phyloP scores from a whole-genome alignment of 495 filamentous ascomycete genomes.

The Glarea lozoyensis region DNA sequence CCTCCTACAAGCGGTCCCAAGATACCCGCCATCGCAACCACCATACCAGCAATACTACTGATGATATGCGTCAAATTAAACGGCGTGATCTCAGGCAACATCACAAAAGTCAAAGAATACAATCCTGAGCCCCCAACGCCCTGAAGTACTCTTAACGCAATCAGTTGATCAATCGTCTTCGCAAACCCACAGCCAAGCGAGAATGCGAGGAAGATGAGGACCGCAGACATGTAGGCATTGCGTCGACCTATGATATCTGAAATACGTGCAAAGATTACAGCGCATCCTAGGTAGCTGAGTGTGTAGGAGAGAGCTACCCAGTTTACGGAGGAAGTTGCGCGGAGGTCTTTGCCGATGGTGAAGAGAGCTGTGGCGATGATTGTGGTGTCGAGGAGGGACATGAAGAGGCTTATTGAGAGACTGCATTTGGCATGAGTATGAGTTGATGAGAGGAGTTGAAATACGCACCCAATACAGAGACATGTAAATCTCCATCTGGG shows the following conservation, averaged over 20 bases:
- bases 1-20: slow-evolving; percentile 39
- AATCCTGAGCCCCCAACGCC: slow-evolving; percentile 34
- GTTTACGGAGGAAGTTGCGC: slow-evolving; percentile 11
- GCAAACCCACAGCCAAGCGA: slow-evolving; percentile 45
- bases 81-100: slow-evolving; percentile 42
- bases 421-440: too few species aligned
- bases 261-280: slow-evolving; percentile 38
- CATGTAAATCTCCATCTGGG: slow-evolving; percentile 12
- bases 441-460: not conserved
- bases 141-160: slow-evolving; percentile 31
- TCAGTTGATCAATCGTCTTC: slow-evolving; percentile 34
- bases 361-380: slow-evolving; percentile 24
- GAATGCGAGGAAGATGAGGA: slow-evolving; percentile 43
- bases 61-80: slow-evolving; percentile 25
- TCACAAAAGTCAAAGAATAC: slow-evolving; percentile 43
- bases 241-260: slow-evolving; percentile 45
- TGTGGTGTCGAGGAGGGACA: slow-evolving; percentile 22
- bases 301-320: slow-evolving; percentile 53
- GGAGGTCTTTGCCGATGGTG: slow-evolving; percentile 19
- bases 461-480: not conserved
- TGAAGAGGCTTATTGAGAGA: slow-evolving; percentile 19
- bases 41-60: slow-evolving; percentile 25
- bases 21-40: slow-evolving; percentile 28
- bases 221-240: slow-evolving; percentile 34
- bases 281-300: slow-evolving; percentile 39